Evolutionary conservation across 805 yeast genomes (phyloP).

Genomic region (Yarrowia porcina): DNA sequence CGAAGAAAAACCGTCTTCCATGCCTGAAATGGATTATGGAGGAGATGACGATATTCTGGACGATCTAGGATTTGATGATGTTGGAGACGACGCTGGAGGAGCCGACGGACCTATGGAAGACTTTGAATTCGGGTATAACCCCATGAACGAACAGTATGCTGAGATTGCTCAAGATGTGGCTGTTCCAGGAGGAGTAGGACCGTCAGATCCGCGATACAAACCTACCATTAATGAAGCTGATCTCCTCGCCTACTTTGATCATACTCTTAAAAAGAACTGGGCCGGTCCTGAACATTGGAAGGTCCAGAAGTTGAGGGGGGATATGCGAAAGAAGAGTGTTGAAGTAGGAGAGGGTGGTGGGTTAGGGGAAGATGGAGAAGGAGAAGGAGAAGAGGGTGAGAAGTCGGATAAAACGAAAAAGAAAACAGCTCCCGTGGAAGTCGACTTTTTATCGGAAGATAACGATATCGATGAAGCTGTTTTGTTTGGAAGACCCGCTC

Average conservation of each 20-base stretch:
- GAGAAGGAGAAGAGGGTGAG: constrained; percentile 25
- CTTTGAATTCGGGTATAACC: constrained; percentile 18
- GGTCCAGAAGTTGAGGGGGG: constrained; percentile 53
- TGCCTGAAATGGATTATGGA: constrained; percentile 29
- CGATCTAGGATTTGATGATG: constrained; percentile 32
- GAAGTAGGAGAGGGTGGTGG: not conserved
- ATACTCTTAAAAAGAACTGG: constrained; percentile 69
- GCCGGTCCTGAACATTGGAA: constrained; percentile 94
- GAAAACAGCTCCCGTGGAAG: constrained; percentile 39
- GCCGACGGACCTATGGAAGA: not conserved
- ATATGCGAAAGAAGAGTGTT: not conserved
- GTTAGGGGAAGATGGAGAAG: constrained; percentile 22
- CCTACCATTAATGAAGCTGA: constrained; percentile 42
- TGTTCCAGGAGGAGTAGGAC: not conserved
- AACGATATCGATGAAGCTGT: constrained; percentile 42
- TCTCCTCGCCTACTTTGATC: constrained; percentile 78
- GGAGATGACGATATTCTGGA: constrained; percentile 30
- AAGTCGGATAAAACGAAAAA: not conserved
- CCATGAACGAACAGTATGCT: constrained; percentile 11
- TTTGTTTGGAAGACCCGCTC: constrained; percentile 41
- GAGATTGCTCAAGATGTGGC: not conserved
- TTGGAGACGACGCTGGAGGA: not conserved
- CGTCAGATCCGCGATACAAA: constrained; percentile 1
- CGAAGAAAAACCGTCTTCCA: constrained; percentile 10
- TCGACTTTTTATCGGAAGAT: constrained; percentile 45